Evolutionary conservation across 306 rosid species (phyloP), one percentile per base, ranked within the genome.

Genomic region (Begonia peltatifolia): DNA sequence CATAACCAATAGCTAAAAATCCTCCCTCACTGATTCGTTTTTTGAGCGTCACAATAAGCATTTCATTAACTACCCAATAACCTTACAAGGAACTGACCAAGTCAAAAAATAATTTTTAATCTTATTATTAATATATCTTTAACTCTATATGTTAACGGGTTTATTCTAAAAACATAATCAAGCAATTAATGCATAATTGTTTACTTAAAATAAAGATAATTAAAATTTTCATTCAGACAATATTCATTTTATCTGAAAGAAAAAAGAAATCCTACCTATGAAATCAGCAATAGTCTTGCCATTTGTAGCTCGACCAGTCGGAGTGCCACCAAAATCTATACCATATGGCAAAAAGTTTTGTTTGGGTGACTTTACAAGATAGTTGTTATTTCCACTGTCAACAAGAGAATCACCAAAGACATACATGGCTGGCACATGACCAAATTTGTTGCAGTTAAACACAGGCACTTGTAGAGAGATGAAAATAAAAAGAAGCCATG

Each of bases 261-360:
- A 44, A 44, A 9, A 44, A 10, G 12, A 44, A 44, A 10, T 56
- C 53, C 58, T 4, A 70, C 80, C 80, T 10, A 75, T 25, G 53
- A 18, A 75, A 68, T 75, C 76, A 35, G 41, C 80, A 9, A 70
- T 42, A 0, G 68, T 66, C 67, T 63, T 75, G 44, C 76, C 76
- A 25, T 70, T 75, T 13, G 73, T 75, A 35, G 0, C 12, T 55
- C 80, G 61, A 6, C 76, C 76, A 1, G 76, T 66, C 5, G 80
- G 68, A 43, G 10, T 56, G 15, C 62, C 63, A 10, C 2, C 36
- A 14, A 63, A 75, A 35, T 75, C 80, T 52, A 70, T 67, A 3
- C 68, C 80, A 48, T 48, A 75, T 35, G 80, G 76, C 36, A 15
- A 53, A 43, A 13, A 70, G 5, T 50, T 20, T 8, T 58, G 47